Base-by-base conservation (phyloP, 1,139 yeast species). In the Eremothecium coryli region DNA sequence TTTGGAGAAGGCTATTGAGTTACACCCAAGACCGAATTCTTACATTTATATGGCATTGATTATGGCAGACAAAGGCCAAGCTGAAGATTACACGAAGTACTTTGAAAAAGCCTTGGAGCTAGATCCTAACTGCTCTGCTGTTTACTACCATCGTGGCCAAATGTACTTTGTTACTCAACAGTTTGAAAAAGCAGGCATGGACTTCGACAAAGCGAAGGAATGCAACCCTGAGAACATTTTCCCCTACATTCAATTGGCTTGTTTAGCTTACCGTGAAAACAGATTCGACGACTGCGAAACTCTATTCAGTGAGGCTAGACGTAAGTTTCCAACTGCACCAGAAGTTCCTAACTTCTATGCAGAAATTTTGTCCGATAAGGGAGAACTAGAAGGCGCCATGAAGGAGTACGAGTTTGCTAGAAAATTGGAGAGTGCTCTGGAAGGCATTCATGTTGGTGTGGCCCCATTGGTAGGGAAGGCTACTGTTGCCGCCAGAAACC, bases 281-380 rank as follows among this genome's bases (percentile, higher is more conserved):
- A 67, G 75, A 34, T 60, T 68, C 37, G 64, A 61, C 21, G 73
- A 68, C 38, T 78, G 93, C 41, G 75, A 74, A 57, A 71, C 71
- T 40, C 67, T 75, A 45, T 90, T 90, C 65, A 70, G 73, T 45
- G 76, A 73, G 47, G 85, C 95, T 30, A 75, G 76, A 53, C 68
- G 71, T 59, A 71, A 70, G 57, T 85, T 84, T 74, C 93, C 95
- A 49, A 73, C 90, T 23, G 71, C 81, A 35, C 85, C 96, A 37
- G 96, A 85, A 61, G 82, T 86, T 49, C 94, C 93, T 64, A 88
- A 86, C 66, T 93, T 88, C 62, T 85, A 78, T 56, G 98, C 97
- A 55, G 98, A 90, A 65, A 80, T 90, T 36, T 70, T 88, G 53
- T 77, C 86, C 44, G 97, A 90, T 57, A 73, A 74, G 51, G 81